A percentile compares a stretch with the other conserved stretches of the same genome.
Conservation (phyloP, 225 moss, liverwort and hornwort species). For the Rhytidiadelphus loreus region DNA sequence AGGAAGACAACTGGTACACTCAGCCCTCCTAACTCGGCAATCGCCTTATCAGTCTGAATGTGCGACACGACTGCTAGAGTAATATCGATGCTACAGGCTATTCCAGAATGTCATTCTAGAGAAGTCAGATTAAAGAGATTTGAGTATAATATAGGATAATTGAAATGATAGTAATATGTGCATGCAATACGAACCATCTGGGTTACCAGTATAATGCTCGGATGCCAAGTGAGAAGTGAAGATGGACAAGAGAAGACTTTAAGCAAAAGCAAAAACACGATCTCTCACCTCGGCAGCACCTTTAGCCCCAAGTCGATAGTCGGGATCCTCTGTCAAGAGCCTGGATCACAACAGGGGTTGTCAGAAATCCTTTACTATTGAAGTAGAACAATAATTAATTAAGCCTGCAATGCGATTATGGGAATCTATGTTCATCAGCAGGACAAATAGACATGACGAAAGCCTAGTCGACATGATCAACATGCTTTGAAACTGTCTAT, state of each 20-base stretch:
- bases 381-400: neutral
- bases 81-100: neutral
- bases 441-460: neutral
- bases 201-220: neutral
- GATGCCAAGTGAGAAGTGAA: neutral
- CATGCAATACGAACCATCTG: neutral
- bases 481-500: neutral
- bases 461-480: neutral
- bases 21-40: neutral
- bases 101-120: neutral
- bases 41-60: neutral
- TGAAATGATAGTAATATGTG: neutral
- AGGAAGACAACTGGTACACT: neutral
- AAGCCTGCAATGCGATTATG: neutral
- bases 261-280: neutral
- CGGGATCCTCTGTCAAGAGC: constrained; percentile 85
- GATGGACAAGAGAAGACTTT: neutral
- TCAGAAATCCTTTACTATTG: neutral
- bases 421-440: neutral
- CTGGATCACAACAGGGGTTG: constrained; percentile 24
- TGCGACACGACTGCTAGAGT: neutral
- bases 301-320: constrained; percentile 85
- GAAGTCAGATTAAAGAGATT: neutral
- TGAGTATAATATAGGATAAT: neutral
- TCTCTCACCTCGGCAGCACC: constrained; percentile 84